Evolutionary conservation across 345 rosid genomes (phyloP), one percentile per base, ranked within the genome.

Genomic region (Zanthoxylum bungeanum): DNA sequence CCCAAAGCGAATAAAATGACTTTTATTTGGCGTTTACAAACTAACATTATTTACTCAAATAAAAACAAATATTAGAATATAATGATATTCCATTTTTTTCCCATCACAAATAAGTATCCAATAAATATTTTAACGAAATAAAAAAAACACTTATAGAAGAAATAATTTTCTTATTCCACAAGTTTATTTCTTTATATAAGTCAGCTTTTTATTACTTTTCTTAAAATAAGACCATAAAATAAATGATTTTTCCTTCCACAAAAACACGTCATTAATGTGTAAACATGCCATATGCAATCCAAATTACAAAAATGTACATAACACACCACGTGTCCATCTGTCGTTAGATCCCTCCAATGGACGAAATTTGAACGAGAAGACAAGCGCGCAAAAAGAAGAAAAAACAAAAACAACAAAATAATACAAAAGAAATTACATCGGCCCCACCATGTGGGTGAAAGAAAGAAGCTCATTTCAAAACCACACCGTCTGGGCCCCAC

Each of bases 321-420:
- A 7, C 9, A 2, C 28, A 28, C 49, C 74, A 72, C 79, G 74
- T 68, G 79, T 64, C 72, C 4, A 22, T 3, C 19, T 1, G 9
- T 16, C 0, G 17, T 12, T 0, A 0, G 5, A 67, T 71, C 75
- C 74, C 80, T 73, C 74, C 85, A 71, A 52, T 52, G 46, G 30
- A 60, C 70, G 75, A 73, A 73, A 46, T 81, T 78, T 58, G 71
- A 78, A 81, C 49, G 21, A 21, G 21, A 25, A 42, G 57, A 8
- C 3, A n/a, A 52, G 3, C 72, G 63, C 64, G 52, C 53, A 22
- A 51, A 36, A n/a, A 11, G 1, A 19, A 7, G 8, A 5, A 68
- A 2, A 7, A 25, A 39, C n/a, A n/a, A 5, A 34, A 0, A 51
- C 7, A 37, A 28, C n/a, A 25, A n/a, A 7, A 4, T 1, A 14